Evolutionary conservation across 257 asterid genomes (phyloP).

Genomic region (Gentiana macrophylla): DNA sequence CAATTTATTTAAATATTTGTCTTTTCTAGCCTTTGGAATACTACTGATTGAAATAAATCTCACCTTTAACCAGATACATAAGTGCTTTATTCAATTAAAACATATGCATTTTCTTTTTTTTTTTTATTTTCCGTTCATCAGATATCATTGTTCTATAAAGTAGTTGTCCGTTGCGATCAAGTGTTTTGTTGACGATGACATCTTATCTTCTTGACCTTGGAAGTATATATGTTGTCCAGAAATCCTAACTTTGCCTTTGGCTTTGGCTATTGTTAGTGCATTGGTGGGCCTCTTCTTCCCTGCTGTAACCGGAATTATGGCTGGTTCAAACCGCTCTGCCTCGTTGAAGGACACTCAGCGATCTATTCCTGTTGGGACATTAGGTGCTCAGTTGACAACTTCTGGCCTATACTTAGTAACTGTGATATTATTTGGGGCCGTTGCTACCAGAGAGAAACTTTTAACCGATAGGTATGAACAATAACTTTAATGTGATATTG

Average conservation of each 20-base stretch:
- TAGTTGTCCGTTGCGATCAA: neutral
- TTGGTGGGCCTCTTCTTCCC: slow-evolving; percentile 99
- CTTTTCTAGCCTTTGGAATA: too few species aligned
- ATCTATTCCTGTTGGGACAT: slow-evolving; percentile 90
- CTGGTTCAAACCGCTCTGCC: slow-evolving; percentile 99
- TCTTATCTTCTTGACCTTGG: slow-evolving; percentile 5
- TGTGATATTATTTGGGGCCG: slow-evolving; percentile 86
- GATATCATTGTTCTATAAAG: too few species aligned
- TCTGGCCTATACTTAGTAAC: slow-evolving; percentile 61
- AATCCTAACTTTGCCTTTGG: slow-evolving; percentile 30
- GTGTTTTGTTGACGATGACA: neutral
- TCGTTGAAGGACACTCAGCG: slow-evolving; percentile 97
- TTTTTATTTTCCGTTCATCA: neutral
- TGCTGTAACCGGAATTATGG: slow-evolving; percentile 99
- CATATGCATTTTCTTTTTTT: neutral
- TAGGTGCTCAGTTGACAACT: slow-evolving; percentile 86
- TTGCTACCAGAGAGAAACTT: slow-evolving; percentile 93
- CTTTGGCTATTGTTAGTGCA: slow-evolving; percentile 51
- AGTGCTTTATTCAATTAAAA: neutral
- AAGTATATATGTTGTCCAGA: slow-evolving; percentile 2
- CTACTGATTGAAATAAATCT: too few species aligned
- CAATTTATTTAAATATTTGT: too few species aligned
- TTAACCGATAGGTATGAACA: slow-evolving; percentile 81
- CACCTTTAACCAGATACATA: neutral
- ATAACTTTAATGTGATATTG: neutral